phyloP scores from a whole-genome alignment of 169 alveolate species.

The Plasmodium relictum region DNA sequence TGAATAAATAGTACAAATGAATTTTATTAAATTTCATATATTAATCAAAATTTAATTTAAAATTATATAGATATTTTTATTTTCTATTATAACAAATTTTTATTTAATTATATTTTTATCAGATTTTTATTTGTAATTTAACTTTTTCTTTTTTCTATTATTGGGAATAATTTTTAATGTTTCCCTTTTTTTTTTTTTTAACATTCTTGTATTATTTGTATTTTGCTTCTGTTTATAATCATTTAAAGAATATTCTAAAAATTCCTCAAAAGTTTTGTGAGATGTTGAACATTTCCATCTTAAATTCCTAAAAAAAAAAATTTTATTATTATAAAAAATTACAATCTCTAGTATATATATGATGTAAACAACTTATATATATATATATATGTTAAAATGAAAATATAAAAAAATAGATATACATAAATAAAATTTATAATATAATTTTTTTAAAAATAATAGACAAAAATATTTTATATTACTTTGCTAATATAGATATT shows the following conservation, averaged over 20 bases:
- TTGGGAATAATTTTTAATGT: background rate
- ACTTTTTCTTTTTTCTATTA: slow-evolving; percentile 25
- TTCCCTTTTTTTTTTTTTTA: slow-evolving; percentile 29
- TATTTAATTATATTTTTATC: no score
- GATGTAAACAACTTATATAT: background rate
- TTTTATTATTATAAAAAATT: background rate
- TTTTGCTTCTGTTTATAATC: slow-evolving; percentile 6
- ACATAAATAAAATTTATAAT: background rate
- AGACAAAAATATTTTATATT: background rate
- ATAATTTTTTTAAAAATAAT: no score
- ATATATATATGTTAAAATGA: background rate
- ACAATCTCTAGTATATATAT: background rate
- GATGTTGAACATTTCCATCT: slow-evolving; percentile 64
- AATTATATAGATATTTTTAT: no score
- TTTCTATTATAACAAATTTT: no score
- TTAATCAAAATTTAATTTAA: no score
- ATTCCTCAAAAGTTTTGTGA: slow-evolving; percentile 49
- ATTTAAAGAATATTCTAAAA: slow-evolving; percentile 27
- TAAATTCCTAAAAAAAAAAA: slow-evolving; percentile 25
- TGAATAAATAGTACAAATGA: no score
- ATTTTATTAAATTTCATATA: no score
- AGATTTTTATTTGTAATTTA: background rate
- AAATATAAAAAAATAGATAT: background rate
- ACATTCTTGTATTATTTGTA: background rate
- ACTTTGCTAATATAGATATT: slow-evolving; percentile 41